Evolutionary conservation across 768 basidiomycete genomes (phyloP).

Genomic region (Candolleomyces efflorescens): DNA sequence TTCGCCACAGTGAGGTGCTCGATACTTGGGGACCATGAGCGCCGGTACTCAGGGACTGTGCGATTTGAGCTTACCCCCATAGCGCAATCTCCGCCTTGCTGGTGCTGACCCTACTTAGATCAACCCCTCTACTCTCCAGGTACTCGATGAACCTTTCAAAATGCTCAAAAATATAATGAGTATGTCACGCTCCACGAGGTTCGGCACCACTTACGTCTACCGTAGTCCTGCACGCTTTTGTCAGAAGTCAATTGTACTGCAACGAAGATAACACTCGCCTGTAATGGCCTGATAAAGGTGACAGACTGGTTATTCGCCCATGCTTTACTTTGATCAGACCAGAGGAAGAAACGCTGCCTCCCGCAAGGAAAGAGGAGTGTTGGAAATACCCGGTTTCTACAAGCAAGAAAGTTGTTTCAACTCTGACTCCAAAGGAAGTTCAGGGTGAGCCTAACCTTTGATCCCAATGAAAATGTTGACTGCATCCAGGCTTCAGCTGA

Average conservation of each 20-base stretch:
- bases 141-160: conserved; percentile 53
- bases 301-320: conserved; percentile 54
- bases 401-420: neutral
- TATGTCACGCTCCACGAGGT: neutral
- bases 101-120: conserved; percentile 55
- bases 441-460: conserved; percentile 35
- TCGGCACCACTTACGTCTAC: no score
- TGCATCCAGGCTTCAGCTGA: conserved; percentile 15
- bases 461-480: conserved; percentile 68
- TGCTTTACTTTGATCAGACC: conserved; percentile 62
- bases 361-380: conserved; percentile 58
- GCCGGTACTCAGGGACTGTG: neutral
- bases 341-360: conserved; percentile 61
- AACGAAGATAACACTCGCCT: conserved; percentile 22
- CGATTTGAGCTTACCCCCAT: conserved; percentile 40
- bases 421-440: neutral
- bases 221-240: no score
- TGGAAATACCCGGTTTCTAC: conserved; percentile 55
- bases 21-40: conserved; percentile 26
- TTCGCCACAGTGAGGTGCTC: conserved; percentile 43
- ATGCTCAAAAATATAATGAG: conserved; percentile 34
- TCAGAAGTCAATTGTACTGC: no score
- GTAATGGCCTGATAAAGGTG: conserved; percentile 68
- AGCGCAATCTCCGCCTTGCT: conserved; percentile 57
- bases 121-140: conserved; percentile 48